Conservation (phyloP, 78 protist species). For the Pirum gemmata region DNA sequence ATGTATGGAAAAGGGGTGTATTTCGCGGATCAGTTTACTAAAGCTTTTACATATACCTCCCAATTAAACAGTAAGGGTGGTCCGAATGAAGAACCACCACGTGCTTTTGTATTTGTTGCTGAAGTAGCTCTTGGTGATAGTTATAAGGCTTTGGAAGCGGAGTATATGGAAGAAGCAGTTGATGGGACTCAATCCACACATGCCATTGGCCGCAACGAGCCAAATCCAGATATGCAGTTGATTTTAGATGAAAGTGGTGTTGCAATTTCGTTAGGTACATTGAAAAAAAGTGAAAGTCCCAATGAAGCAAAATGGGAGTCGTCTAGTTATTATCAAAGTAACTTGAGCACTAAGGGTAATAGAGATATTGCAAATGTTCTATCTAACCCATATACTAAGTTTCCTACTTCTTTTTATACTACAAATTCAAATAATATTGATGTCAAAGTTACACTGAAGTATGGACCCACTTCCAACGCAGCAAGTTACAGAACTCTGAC, state of each 20-base stretch:
- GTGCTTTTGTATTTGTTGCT: constrained; percentile 4
- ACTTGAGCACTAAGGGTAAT: background rate
- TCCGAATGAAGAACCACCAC: background rate
- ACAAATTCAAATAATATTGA: too few relatives aligned
- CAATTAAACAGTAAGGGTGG: constrained; percentile 9
- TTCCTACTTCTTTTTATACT: background rate
- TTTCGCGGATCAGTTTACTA: constrained; percentile 14
- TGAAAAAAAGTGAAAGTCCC: background rate
- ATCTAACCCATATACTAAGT: background rate
- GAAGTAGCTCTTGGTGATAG: background rate
- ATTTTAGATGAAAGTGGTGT: background rate
- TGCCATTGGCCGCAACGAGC: constrained; percentile 5
- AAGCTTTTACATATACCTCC: constrained; percentile 4
- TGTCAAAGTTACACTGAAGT: too few relatives aligned
- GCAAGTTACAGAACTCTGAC: too few relatives aligned
- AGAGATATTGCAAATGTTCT: background rate
- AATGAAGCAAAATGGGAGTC: background rate
- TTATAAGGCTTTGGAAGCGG: background rate
- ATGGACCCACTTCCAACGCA: too few relatives aligned
- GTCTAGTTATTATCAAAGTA: background rate
- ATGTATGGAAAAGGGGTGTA: constrained; percentile 30
- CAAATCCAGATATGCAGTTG: background rate
- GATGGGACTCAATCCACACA: constrained; percentile 23
- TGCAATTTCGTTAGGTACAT: constrained; percentile 1
- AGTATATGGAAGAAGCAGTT: background rate